Conservation (phyloP, 2,329 filamentous ascomycete genomes). For the Trichoderma semiorbis region DNA sequence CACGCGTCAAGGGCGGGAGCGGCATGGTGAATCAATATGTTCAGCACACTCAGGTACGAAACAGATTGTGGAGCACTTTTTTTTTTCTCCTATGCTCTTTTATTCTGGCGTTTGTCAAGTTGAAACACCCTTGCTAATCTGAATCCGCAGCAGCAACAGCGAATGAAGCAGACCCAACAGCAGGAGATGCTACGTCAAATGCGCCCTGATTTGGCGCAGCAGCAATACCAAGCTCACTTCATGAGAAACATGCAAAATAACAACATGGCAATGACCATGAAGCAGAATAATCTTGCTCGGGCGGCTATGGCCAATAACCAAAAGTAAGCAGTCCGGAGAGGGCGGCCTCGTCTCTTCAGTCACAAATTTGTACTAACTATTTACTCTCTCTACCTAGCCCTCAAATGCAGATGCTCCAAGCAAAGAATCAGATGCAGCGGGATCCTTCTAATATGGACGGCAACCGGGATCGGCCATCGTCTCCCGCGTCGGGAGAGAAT, state of each 20-base stretch:
- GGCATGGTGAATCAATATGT: conserved; percentile 71
- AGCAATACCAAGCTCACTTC: conserved; percentile 58
- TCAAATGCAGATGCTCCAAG: conserved; percentile 71
- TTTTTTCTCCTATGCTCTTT: conserved; percentile 7
- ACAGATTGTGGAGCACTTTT: not conserved
- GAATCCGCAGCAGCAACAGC: conserved; percentile 57
- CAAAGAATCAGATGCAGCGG: conserved; percentile 79
- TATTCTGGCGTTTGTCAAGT: not conserved
- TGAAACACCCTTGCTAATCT: conserved; percentile 2
- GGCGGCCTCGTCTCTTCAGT: not conserved
- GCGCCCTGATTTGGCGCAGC: conserved; percentile 58
- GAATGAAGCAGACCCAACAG: conserved; percentile 71
- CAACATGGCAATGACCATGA: conserved; percentile 56
- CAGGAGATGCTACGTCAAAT: conserved; percentile 74
- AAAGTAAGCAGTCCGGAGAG: conserved; percentile 49
- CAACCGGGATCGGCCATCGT: conserved; percentile 74
- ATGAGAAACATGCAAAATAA: conserved; percentile 65
- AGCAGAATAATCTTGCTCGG: conserved; percentile 62
- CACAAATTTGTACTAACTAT: not conserved
- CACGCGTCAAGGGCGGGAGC: conserved; percentile 66
- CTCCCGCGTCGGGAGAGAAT: conserved; percentile 79
- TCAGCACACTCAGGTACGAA: conserved; percentile 71
- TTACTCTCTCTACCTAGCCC: conserved; percentile 43
- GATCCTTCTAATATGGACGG: conserved; percentile 85
- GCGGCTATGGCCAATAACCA: conserved; percentile 77